phyloP scores from a whole-genome alignment of 140 eudicot genomes.

The Bidens hawaiensis region DNA sequence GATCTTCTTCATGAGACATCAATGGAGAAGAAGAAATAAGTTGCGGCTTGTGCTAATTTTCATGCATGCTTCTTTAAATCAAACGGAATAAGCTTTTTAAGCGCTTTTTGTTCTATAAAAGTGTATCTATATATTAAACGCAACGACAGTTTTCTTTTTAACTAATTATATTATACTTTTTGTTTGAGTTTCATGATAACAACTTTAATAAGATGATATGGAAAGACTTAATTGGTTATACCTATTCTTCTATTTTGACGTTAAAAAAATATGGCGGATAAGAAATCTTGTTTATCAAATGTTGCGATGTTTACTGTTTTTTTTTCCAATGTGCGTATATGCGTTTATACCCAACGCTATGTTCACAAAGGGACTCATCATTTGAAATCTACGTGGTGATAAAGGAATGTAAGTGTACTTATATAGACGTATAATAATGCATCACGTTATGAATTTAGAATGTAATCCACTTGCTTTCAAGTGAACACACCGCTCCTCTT shows the following conservation, averaged over 20 bases:
- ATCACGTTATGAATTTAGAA: too few relatives aligned
- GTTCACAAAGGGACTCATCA: too few relatives aligned
- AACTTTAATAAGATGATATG: neutral
- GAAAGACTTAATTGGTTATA: neutral
- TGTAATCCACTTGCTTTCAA: too few relatives aligned
- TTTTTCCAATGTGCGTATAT: neutral
- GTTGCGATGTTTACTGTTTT: neutral
- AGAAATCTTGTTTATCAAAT: neutral
- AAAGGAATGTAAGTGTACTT: too few relatives aligned
- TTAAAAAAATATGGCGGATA: neutral
- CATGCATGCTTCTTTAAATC: neutral
- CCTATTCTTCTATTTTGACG: neutral
- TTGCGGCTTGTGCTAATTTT: neutral
- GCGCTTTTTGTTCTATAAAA: neutral
- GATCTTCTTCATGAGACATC: constrained; percentile 34
- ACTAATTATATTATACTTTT: neutral
- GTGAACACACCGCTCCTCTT: too few relatives aligned
- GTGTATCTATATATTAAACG: neutral
- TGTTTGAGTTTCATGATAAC: neutral
- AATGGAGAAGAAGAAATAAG: constrained; percentile 18
- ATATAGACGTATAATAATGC: too few relatives aligned
- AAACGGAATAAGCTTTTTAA: neutral
- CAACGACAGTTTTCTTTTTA: neutral
- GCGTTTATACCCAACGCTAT: too few relatives aligned
- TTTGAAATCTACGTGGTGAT: too few relatives aligned